A percentile compares a stretch with the other conserved stretches of the same genome.
Evolutionary conservation across 805 yeast species (phyloP).

Genomic region (Torulaspora microellipsoides): DNA sequence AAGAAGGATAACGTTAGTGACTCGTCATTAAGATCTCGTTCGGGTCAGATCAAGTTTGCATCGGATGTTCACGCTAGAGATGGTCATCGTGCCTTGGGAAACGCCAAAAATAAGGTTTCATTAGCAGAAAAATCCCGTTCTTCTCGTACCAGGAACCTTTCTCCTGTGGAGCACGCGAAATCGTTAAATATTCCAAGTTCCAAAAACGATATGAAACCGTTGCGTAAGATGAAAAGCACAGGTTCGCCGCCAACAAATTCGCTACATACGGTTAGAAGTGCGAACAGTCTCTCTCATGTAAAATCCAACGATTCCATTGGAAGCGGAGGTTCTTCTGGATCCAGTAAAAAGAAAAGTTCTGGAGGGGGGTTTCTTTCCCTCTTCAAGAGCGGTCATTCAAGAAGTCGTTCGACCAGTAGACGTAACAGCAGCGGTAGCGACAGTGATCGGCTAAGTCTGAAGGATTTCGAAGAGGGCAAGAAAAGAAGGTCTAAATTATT

Average conservation of each 20-base stretch:
- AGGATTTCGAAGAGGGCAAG: constrained; percentile 7
- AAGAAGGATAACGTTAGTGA: not conserved
- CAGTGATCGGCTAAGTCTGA: constrained; percentile 7
- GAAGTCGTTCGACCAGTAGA: constrained; percentile 20
- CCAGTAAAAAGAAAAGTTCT: constrained; percentile 8
- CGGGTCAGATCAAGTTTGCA: constrained; percentile 27
- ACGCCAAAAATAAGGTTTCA: constrained; percentile 5
- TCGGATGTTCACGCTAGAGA: constrained; percentile 21
- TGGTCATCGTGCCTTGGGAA: constrained; percentile 22
- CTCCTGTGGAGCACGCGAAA: not conserved
- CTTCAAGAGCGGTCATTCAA: constrained; percentile 14
- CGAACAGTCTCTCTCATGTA: constrained; percentile 16
- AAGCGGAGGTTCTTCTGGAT: constrained; percentile 3
- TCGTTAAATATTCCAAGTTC: not conserved
- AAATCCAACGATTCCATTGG: constrained; percentile 17
- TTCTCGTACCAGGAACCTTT: not conserved
- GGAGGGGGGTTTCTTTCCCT: constrained; percentile 19
- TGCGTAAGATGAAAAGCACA: constrained; percentile 7
- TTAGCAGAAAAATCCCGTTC: constrained; percentile 2
- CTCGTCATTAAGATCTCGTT: constrained; percentile 7
- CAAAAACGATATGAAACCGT: constrained; percentile 5
- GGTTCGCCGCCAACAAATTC: constrained; percentile 2
- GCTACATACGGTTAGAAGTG: constrained; percentile 23
- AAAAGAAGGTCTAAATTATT: constrained; percentile 15
- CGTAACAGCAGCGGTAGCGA: constrained; percentile 19